A percentile compares a stretch with the other conserved stretches of the same genome.
Evolutionary conservation across 2,329 filamentous ascomycete species (phyloP).

Genomic region (Sarocladium oryzae): DNA sequence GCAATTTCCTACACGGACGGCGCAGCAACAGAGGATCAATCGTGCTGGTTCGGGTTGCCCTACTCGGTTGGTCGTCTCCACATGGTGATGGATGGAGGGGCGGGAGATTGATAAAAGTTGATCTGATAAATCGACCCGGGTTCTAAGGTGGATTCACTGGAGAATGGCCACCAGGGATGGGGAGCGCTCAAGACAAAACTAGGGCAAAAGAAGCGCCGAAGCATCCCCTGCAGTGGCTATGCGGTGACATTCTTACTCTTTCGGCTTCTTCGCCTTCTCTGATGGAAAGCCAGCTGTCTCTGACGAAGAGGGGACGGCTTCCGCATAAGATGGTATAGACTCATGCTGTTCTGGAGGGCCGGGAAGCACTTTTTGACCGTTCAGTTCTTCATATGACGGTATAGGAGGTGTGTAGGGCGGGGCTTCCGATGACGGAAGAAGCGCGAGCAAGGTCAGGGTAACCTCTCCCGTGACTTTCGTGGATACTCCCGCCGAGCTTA

Average conservation of each 20-base stretch:
- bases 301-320: not conserved
- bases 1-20: not conserved
- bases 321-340: not conserved
- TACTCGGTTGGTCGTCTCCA: conserved; percentile 5
- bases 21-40: not conserved
- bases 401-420: not conserved
- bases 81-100: not conserved
- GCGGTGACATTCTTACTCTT: not conserved
- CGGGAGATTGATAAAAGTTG: conserved; percentile 6
- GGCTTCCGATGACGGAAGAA: not conserved
- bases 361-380: not conserved
- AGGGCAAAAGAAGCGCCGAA: not conserved
- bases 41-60: not conserved
- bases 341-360: not conserved
- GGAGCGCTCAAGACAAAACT: not conserved
- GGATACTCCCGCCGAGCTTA: not conserved
- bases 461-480: not conserved
- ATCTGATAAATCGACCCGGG: conserved; percentile 1
- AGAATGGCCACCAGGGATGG: not conserved
- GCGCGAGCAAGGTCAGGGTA: not conserved
- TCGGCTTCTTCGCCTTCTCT: not conserved
- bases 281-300: not conserved
- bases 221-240: not conserved
- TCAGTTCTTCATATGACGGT: not conserved
- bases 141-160: not conserved